Evolutionary conservation across 2,329 filamentous ascomycete species (phyloP).

Genomic region (Hymenoscyphus albidus): DNA sequence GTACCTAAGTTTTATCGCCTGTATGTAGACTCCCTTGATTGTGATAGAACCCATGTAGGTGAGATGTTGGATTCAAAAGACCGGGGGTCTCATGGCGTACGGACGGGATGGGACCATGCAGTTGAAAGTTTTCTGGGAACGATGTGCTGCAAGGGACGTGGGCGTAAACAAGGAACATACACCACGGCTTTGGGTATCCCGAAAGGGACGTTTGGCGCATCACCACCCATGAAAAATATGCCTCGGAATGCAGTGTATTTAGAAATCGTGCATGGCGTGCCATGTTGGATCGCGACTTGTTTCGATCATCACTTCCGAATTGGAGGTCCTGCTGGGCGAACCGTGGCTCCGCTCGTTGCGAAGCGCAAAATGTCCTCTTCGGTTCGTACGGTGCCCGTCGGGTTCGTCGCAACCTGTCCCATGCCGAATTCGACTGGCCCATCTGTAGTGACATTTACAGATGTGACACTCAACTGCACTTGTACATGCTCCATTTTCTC

Average conservation of each 20-base stretch:
- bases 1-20: background rate
- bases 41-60: background rate
- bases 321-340: conserved; percentile 1
- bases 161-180: background rate
- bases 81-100: background rate
- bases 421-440: conserved; percentile 22
- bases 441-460: conserved; percentile 11
- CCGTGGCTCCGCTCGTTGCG: conserved; percentile 43
- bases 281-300: background rate
- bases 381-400: conserved; percentile 21
- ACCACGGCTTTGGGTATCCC: background rate
- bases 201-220: background rate
- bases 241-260: background rate
- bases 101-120: background rate
- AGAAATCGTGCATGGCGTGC: background rate
- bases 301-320: background rate
- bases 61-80: background rate
- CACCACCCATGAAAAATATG: background rate
- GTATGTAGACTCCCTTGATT: background rate
- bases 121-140: conserved; percentile 1
- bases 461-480: conserved; percentile 37
- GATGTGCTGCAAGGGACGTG: background rate
- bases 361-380: conserved; percentile 47
- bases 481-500: conserved; percentile 58
- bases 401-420: conserved; percentile 21